Conservation (phyloP, 768 basidiomycete genomes). For the Trametes cinnabarina region DNA sequence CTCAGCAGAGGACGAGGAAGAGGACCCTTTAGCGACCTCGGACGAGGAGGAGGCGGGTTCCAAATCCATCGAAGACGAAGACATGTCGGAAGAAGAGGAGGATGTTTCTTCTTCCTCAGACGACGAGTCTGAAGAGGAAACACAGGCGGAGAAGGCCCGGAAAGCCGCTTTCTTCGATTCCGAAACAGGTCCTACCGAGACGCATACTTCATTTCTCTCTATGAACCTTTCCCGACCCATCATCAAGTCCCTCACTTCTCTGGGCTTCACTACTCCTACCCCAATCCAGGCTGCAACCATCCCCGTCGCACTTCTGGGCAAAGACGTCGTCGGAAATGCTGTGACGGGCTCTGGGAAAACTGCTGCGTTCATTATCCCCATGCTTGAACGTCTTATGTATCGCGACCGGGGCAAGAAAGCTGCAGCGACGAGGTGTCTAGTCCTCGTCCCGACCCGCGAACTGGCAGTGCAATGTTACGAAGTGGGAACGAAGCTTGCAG, state of each 20-base stretch:
- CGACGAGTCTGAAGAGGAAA: constrained; percentile 60
- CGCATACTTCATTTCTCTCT: constrained; percentile 79
- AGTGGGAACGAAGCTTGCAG: constrained; percentile 80
- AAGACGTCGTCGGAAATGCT: constrained; percentile 93
- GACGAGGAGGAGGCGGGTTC: constrained; percentile 39
- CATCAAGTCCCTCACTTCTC: constrained; percentile 81
- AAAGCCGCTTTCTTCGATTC: constrained; percentile 89
- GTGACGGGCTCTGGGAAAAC: constrained; percentile 99
- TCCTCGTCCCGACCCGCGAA: constrained; percentile 94
- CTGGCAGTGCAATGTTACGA: constrained; percentile 94
- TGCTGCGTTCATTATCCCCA: constrained; percentile 93
- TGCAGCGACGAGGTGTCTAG: constrained; percentile 83
- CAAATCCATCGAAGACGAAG: constrained; percentile 23
- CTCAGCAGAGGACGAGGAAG: constrained; percentile 31
- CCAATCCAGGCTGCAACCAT: constrained; percentile 95
- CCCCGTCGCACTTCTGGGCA: constrained; percentile 89
- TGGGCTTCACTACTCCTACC: constrained; percentile 83
- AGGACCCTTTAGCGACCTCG: constrained; percentile 41
- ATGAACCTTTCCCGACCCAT: constrained; percentile 97
- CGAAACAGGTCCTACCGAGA: constrained; percentile 40
- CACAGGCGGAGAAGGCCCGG: constrained; percentile 57
- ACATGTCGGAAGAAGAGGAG: constrained; percentile 24
- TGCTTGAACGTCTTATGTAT: constrained; percentile 89
- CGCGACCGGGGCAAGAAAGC: constrained; percentile 86
- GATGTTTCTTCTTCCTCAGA: constrained; percentile 55